Percentiles rank a stretch among this genome's conserved stretches.
Conservation (phyloP, 257 asterid species). For the Ocimum tenuiflorum region DNA sequence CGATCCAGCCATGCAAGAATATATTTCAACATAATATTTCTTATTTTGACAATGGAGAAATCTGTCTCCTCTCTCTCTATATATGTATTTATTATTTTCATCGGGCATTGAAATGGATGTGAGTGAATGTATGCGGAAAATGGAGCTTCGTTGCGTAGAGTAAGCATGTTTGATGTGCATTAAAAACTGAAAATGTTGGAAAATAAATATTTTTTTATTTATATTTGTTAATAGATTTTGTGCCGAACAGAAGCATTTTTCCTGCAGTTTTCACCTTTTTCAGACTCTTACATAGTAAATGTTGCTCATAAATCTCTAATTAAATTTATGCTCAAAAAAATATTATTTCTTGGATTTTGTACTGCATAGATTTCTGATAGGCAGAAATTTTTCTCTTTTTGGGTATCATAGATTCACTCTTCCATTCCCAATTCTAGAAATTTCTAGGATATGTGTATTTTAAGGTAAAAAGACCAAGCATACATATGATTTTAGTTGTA, state of each 20-base stretch:
- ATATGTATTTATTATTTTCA: background rate
- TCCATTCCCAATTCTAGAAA: background rate
- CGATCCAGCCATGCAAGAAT: slow-evolving; percentile 24
- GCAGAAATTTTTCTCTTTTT: background rate
- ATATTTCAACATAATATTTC: slow-evolving; percentile 1
- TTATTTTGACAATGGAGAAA: background rate
- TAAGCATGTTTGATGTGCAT: slow-evolving; percentile 24
- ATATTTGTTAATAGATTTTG: background rate
- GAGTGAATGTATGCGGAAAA: slow-evolving; percentile 12
- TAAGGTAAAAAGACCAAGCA: no score
- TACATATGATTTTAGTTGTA: no score
- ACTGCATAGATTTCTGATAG: slow-evolving; percentile 2
- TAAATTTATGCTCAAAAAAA: no score
- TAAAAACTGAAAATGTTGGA: background rate
- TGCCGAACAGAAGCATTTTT: background rate
- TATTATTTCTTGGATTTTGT: slow-evolving; percentile 1
- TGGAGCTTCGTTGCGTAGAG: slow-evolving; percentile 8
- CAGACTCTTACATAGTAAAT: background rate
- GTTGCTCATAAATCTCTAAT: no score
- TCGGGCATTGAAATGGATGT: slow-evolving; percentile 16
- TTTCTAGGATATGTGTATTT: no score
- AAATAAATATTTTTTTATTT: no score
- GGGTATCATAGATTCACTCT: background rate
- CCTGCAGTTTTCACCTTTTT: slow-evolving; percentile 13
- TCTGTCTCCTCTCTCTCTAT: background rate